These are phyloP conservation scores for Pleodorina starrii DNA, from an alignment of 139 green algal species.

Conservation along the genomic window DNA sequence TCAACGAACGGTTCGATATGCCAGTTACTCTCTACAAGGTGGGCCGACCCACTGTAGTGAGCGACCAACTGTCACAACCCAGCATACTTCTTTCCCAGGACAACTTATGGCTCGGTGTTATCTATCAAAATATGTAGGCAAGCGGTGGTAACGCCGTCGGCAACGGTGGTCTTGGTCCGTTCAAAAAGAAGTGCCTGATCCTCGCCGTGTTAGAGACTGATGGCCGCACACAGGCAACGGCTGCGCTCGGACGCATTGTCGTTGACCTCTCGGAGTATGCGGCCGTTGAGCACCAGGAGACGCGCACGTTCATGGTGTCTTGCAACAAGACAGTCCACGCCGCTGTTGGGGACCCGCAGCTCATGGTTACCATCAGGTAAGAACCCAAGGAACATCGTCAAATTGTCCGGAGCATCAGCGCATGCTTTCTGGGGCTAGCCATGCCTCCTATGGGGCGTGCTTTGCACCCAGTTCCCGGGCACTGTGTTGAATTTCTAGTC, in stretches of 20 bases:
- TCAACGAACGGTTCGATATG: conserved; percentile 76
- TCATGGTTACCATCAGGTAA: conserved; percentile 77
- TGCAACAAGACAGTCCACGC: conserved; percentile 73
- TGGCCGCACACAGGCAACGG: conserved; percentile 64
- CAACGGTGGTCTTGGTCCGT: conserved; percentile 60
- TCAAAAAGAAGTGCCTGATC: conserved; percentile 85
- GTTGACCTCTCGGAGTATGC: conserved; percentile 79
- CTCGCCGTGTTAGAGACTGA: conserved; percentile 78
- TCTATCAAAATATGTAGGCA: conserved; percentile 11
- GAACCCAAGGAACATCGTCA: not conserved
- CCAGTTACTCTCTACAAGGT: conserved; percentile 76
- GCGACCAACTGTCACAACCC: not conserved
- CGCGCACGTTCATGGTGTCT: conserved; percentile 73
- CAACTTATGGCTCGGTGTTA: not conserved
- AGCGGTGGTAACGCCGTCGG: not conserved
- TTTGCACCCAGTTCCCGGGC: not conserved
- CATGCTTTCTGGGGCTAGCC: too few relatives aligned
- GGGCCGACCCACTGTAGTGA: not conserved
- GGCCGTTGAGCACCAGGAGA: conserved; percentile 69
- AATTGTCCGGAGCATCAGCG: too few relatives aligned
- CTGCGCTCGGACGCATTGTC: conserved; percentile 68
- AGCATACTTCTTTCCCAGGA: not conserved
- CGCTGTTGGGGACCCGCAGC: conserved; percentile 74
- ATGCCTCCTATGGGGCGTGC: not conserved
- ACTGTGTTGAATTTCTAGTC: too few relatives aligned